A percentile compares a stretch with the other conserved stretches of the same genome.
Evolutionary conservation across 2,329 filamentous ascomycete genomes (phyloP).

Genomic region (Neonectria faginata): DNA sequence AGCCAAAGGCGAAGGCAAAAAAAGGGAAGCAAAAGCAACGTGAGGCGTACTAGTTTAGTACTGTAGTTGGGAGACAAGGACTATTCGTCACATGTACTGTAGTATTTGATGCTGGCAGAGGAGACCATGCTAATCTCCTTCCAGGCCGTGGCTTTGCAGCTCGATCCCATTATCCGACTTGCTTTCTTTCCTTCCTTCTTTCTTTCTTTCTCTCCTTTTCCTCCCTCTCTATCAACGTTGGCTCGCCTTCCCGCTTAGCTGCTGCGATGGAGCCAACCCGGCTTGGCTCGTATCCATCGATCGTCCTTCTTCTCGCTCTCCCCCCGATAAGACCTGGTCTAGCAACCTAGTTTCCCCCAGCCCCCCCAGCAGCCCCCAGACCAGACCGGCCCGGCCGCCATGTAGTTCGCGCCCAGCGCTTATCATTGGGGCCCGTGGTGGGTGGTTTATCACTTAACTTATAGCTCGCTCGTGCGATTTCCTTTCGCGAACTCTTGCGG

Average conservation of each 20-base stretch:
- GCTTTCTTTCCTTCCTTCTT: too few relatives aligned
- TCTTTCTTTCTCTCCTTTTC: neutral
- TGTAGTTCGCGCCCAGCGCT: slow-evolving; percentile 7
- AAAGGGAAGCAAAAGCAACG: neutral
- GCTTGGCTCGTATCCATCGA: slow-evolving; percentile 1
- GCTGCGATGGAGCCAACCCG: neutral
- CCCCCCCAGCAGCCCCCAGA: neutral
- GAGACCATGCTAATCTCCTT: neutral
- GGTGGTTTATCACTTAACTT: slow-evolving; percentile 3
- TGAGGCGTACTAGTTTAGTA: neutral
- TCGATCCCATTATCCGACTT: neutral
- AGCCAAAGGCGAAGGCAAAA: neutral
- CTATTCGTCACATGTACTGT: too few relatives aligned
- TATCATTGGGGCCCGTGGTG: neutral
- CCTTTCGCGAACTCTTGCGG: neutral
- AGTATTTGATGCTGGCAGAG: neutral
- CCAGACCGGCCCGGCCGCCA: slow-evolving; percentile 1
- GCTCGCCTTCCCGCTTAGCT: too few relatives aligned
- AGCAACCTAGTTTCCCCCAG: neutral
- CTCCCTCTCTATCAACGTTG: neutral
- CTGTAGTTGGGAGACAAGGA: too few relatives aligned
- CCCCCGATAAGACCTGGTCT: slow-evolving; percentile 3
- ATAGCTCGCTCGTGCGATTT: neutral
- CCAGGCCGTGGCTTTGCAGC: neutral
- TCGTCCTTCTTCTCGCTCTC: neutral